Percentiles rank a stretch among this genome's conserved stretches.
phyloP scores from a whole-genome alignment of 148 eudicot species.

The Persicaria maculosa region DNA sequence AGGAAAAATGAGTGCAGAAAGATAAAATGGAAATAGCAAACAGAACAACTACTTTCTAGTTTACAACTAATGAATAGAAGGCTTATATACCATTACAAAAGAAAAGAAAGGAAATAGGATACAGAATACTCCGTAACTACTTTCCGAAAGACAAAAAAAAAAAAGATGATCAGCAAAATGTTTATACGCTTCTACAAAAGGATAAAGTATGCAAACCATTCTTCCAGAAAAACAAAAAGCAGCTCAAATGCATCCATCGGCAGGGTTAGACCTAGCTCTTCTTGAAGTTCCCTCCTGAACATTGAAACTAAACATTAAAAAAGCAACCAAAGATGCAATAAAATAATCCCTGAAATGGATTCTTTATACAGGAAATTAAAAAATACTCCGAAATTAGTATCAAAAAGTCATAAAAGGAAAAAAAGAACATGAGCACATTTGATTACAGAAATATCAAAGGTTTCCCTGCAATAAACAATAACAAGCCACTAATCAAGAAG shows the following conservation, averaged over 20 bases:
- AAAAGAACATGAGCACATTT: neutral
- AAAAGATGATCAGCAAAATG: neutral
- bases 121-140: neutral
- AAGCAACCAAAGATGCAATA: neutral
- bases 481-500: neutral
- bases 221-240: constrained; percentile 56
- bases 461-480: neutral
- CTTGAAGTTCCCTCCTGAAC: constrained; percentile 94
- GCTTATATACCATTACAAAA: neutral
- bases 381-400: too few species aligned
- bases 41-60: neutral
- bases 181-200: neutral
- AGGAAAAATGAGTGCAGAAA: neutral
- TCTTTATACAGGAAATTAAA: neutral
- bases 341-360: neutral
- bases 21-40: neutral
- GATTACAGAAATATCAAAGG: neutral
- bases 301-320: neutral
- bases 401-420: too few species aligned
- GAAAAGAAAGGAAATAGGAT: neutral
- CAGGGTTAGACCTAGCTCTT: constrained; percentile 84
- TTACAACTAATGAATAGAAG: neutral
- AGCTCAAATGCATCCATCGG: constrained; percentile 92
- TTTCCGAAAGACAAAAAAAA: neutral
- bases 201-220: constrained; percentile 46